A percentile compares a stretch with the other conserved stretches of the same genome.
Conservation (phyloP, 148 eudicot genomes). For the Cornus kousa region DNA sequence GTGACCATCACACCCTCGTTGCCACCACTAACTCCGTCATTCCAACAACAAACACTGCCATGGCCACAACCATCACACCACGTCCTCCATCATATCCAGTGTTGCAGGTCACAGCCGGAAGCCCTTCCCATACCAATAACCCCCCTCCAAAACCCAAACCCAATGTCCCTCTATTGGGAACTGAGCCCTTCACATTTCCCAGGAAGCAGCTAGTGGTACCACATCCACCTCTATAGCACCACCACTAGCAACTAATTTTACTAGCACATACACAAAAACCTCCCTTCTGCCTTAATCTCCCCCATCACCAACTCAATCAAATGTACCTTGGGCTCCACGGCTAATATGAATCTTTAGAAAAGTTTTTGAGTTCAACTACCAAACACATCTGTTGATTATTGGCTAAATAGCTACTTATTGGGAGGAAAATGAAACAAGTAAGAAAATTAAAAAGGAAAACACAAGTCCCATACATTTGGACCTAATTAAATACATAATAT, state of each 20-base stretch:
- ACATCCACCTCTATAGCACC: no score
- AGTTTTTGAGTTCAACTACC: not conserved
- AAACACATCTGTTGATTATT: not conserved
- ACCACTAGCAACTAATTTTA: no score
- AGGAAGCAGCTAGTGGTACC: no score
- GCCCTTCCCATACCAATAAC: no score
- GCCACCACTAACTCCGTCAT: not conserved
- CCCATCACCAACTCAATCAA: not conserved
- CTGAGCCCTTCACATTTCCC: no score
- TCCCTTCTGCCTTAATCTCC: not conserved
- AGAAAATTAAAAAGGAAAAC: not conserved
- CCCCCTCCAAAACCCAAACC: no score
- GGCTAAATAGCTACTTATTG: not conserved
- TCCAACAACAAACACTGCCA: not conserved
- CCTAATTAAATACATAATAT: not conserved
- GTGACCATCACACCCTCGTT: no score
- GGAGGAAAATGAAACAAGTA: not conserved
- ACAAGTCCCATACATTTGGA: not conserved
- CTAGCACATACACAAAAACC: not conserved
- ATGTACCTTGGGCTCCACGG: not conserved
- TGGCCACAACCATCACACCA: not conserved
- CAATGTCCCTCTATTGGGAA: no score
- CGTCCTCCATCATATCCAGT: not conserved
- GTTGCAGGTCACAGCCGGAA: no score
- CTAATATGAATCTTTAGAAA: not conserved